These are phyloP conservation scores for Pinus tabuliformis DNA, from an alignment of 75 land plant genomes.

Conservation along the genomic window DNA sequence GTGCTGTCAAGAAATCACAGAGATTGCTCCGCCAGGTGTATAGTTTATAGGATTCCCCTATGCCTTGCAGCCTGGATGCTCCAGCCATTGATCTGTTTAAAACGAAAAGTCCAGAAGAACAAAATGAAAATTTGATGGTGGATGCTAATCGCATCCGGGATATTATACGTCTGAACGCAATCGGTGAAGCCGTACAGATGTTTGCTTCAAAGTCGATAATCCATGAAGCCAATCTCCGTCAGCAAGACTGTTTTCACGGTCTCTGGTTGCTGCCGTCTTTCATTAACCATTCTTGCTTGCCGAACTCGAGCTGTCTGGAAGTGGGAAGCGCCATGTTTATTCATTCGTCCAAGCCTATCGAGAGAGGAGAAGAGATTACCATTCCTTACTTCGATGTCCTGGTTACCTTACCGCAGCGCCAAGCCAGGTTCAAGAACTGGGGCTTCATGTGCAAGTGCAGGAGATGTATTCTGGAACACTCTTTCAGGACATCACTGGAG, in stretches of 20 bases:
- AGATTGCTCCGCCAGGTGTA: constrained; percentile 15
- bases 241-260: neutral
- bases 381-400: constrained; percentile 27
- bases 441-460: constrained; percentile 34
- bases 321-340: constrained; percentile 29
- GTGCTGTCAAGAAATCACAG: constrained; percentile 14
- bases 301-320: constrained; percentile 13
- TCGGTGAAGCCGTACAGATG: constrained; percentile 7
- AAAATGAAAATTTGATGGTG: neutral
- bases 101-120: neutral
- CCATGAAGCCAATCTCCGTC: too few relatives aligned
- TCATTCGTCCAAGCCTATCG: constrained; percentile 11
- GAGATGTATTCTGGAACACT: constrained; percentile 14
- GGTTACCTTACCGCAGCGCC: constrained; percentile 22
- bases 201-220: too few relatives aligned
- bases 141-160: neutral
- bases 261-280: constrained; percentile 31
- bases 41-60: neutral
- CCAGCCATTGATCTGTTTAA: neutral
- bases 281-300: constrained; percentile 31
- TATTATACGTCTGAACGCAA: neutral
- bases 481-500: neutral
- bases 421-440: constrained; percentile 17
- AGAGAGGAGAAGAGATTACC: constrained; percentile 14
- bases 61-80: neutral